Conservation (phyloP, 2,329 filamentous ascomycete genomes). For the Cryphonectria carpinicola region DNA sequence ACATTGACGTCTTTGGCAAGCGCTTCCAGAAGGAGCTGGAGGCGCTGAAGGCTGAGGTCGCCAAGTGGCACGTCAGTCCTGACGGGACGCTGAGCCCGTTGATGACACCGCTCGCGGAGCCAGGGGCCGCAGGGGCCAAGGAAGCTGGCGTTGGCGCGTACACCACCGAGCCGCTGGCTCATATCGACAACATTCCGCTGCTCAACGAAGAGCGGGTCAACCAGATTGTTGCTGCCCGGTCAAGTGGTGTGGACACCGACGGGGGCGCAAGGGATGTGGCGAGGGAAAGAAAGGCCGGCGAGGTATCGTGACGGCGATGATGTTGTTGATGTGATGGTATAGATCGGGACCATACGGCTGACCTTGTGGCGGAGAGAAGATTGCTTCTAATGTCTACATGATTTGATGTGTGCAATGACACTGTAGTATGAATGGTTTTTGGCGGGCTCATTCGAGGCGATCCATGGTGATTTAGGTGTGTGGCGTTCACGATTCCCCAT, state of each 20-base stretch:
- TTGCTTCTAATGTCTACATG: not conserved
- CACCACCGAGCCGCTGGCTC: slow-evolving; percentile 29
- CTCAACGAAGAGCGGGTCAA: slow-evolving; percentile 52
- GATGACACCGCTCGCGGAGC: slow-evolving; percentile 41
- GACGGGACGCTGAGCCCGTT: slow-evolving; percentile 48
- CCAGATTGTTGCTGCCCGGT: not conserved
- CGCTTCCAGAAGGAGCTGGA: slow-evolving; percentile 97
- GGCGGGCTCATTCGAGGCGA: not conserved
- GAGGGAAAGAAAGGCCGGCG: slow-evolving; percentile 50
- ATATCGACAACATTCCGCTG: slow-evolving; percentile 61
- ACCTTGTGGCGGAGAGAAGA: not conserved
- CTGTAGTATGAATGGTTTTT: not conserved
- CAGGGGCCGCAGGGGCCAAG: slow-evolving; percentile 18
- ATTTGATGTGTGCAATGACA: not conserved
- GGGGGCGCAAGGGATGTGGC: slow-evolving; percentile 49
- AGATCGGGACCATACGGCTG: too few species aligned
- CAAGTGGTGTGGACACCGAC: slow-evolving; percentile 42
- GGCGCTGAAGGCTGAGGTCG: slow-evolving; percentile 82
- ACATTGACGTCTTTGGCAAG: slow-evolving; percentile 97
- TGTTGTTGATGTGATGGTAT: not conserved
- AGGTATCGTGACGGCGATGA: slow-evolving; percentile 13
- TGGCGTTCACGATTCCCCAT: not conserved
- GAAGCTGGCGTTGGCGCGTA: slow-evolving; percentile 29
- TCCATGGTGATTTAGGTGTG: not conserved
- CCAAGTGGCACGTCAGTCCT: slow-evolving; percentile 75